A percentile compares a stretch with the other conserved stretches of the same genome.
These are phyloP conservation scores for Arabidopsis suecica DNA, from an alignment of 345 rosid genomes.

Conservation along the genomic window DNA sequence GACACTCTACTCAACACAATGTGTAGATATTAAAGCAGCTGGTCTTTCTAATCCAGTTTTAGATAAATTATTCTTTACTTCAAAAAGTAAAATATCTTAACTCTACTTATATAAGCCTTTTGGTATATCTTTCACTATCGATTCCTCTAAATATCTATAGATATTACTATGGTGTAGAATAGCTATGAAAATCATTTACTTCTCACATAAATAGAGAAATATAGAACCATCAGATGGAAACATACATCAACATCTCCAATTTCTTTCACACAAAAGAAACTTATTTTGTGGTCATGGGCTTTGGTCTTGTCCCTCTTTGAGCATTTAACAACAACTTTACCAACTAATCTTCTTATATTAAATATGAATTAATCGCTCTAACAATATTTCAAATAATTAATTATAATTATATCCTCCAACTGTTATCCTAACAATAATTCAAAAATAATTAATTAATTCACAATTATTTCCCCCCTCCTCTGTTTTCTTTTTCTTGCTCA, in stretches of 20 bases:
- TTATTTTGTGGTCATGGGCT: slow-evolving; percentile 22
- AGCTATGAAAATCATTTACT: neutral
- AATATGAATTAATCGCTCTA: slow-evolving; percentile 21
- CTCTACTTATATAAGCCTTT: neutral
- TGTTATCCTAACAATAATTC: slow-evolving; percentile 40
- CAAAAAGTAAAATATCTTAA: neutral
- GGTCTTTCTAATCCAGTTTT: no score
- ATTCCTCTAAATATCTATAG: neutral
- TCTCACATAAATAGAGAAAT: neutral
- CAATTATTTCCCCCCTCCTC: slow-evolving; percentile 18
- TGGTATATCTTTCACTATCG: neutral
- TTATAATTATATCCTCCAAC: slow-evolving; percentile 33
- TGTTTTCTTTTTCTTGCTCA: slow-evolving; percentile 36
- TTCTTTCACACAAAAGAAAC: slow-evolving; percentile 7
- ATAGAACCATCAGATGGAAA: neutral
- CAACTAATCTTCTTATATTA: slow-evolving; percentile 34
- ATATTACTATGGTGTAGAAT: neutral
- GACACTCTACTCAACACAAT: no score
- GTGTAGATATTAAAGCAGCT: no score
- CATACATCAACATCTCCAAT: slow-evolving; percentile 9
- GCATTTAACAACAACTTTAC: slow-evolving; percentile 33
- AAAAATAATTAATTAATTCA: slow-evolving; percentile 31
- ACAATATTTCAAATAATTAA: slow-evolving; percentile 34
- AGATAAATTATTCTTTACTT: no score
- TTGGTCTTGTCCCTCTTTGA: slow-evolving; percentile 25